Conservation (phyloP, 176 grass and related monocot species). For the Phoenix dactylifera region DNA sequence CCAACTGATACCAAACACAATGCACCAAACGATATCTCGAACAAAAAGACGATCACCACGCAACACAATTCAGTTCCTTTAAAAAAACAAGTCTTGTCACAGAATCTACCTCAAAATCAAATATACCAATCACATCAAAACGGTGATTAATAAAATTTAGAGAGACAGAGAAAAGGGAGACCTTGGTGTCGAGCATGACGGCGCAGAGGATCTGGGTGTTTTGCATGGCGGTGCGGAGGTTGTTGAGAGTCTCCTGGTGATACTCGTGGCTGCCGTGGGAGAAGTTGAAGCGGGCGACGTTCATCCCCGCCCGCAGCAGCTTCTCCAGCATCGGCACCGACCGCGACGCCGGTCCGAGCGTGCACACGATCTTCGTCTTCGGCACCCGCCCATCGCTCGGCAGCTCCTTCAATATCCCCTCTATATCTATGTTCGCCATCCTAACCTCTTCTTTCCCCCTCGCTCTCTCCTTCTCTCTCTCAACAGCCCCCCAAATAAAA, state of each 20-base stretch:
- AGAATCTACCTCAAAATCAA: too few species aligned
- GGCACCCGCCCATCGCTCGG: constrained; percentile 2
- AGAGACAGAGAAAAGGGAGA: background rate
- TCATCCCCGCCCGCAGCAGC: constrained; percentile 8
- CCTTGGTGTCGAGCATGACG: constrained; percentile 8
- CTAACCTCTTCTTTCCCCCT: background rate
- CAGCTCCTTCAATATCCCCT: background rate
- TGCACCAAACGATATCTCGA: too few species aligned
- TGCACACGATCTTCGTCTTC: constrained; percentile 11
- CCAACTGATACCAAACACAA: too few species aligned
- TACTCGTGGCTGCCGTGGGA: constrained; percentile 9
- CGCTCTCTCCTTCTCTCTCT: too few species aligned
- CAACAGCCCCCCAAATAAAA: background rate
- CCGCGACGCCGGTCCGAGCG: constrained; percentile 4
- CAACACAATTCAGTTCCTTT: too few species aligned
- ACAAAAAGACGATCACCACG: too few species aligned
- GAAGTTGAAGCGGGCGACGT: constrained; percentile 8
- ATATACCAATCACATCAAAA: too few species aligned
- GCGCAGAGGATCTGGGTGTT: constrained; percentile 9
- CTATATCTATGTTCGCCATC: constrained; percentile 3
- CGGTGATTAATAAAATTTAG: too few species aligned
- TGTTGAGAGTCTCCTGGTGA: constrained; percentile 6
- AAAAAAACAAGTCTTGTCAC: too few species aligned
- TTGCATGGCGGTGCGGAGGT: background rate
- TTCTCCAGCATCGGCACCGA: constrained; percentile 10